Percentiles rank a stretch among this genome's conserved stretches.
phyloP scores from a whole-genome alignment of 2,329 filamentous ascomycete genomes.

The Fusarium incarnatum region DNA sequence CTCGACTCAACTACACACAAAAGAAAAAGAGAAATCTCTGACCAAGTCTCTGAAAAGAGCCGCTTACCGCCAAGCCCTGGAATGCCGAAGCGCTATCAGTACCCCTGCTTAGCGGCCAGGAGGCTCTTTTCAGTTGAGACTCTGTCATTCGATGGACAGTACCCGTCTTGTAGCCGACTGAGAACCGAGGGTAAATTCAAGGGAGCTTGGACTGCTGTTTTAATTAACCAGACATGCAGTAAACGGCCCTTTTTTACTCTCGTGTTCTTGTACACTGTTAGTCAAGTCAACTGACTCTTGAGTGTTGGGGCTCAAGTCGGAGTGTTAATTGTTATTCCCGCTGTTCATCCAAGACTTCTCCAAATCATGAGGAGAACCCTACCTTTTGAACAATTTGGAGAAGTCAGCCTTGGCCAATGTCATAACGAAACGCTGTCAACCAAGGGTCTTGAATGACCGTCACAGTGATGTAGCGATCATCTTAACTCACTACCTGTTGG shows the following conservation, averaged over 20 bases:
- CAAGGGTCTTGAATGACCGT: not conserved
- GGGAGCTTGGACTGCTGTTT: slow-evolving; percentile 7
- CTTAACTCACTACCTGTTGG: not conserved
- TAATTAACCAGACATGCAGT: slow-evolving; percentile 23
- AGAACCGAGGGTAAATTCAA: slow-evolving; percentile 43
- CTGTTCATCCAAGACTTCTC: slow-evolving; percentile 26
- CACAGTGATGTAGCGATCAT: slow-evolving; percentile 12
- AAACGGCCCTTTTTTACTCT: slow-evolving; percentile 26
- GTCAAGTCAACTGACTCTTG: not conserved
- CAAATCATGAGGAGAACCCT: slow-evolving; percentile 42
- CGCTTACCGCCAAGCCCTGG: slow-evolving; percentile 25
- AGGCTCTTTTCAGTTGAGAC: slow-evolving; percentile 10
- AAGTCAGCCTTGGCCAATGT: slow-evolving; percentile 29
- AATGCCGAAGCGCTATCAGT: slow-evolving; percentile 15
- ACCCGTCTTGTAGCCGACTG: slow-evolving; percentile 35
- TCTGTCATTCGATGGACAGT: slow-evolving; percentile 12
- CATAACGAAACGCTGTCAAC: slow-evolving; percentile 13
- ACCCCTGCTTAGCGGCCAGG: slow-evolving; percentile 23
- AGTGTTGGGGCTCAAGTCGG: not conserved
- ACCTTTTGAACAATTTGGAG: slow-evolving; percentile 31
- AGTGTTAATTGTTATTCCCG: slow-evolving; percentile 12
- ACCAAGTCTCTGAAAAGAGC: slow-evolving; percentile 18
- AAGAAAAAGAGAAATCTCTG: not conserved
- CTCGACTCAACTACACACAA: not conserved
- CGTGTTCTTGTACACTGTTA: not conserved